Conservation (phyloP, 495 filamentous ascomycete genomes). For the Trichoderma erinaceum region DNA sequence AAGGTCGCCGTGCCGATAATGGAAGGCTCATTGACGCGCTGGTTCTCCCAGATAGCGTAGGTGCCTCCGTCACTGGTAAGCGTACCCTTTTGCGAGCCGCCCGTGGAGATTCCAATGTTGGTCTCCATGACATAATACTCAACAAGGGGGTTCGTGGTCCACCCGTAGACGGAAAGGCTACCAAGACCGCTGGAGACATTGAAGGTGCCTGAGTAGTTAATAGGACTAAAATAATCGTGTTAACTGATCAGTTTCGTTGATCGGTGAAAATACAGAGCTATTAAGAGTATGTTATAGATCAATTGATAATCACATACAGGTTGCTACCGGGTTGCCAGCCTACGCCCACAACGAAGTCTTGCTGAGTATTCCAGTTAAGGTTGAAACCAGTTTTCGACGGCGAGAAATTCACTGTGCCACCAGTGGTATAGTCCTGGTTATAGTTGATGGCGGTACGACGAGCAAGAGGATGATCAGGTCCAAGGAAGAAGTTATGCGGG, state of each 20-base stretch:
- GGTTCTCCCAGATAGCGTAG: constrained; percentile 57
- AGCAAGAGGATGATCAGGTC: constrained; percentile 41
- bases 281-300: neutral
- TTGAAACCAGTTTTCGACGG: constrained; percentile 45
- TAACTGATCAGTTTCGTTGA: constrained; percentile 32
- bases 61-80: constrained; percentile 51
- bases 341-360: constrained; percentile 59
- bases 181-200: constrained; percentile 41
- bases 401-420: constrained; percentile 45
- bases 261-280: neutral
- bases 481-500: constrained; percentile 59
- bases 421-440: constrained; percentile 25
- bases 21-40: constrained; percentile 52
- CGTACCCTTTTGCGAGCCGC: constrained; percentile 42
- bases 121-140: constrained; percentile 58
- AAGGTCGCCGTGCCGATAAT: constrained; percentile 51
- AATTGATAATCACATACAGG: neutral
- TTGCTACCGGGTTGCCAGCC: constrained; percentile 51
- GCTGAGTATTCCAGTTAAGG: constrained; percentile 46
- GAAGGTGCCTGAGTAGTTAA: constrained; percentile 39
- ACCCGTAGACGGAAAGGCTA: constrained; percentile 56
- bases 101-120: constrained; percentile 31
- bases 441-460: neutral
- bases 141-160: constrained; percentile 50
- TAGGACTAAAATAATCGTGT: constrained; percentile 23